Evolutionary conservation across 148 eudicot genomes (phyloP).

Genomic region (Dysphania ambrosioides): DNA sequence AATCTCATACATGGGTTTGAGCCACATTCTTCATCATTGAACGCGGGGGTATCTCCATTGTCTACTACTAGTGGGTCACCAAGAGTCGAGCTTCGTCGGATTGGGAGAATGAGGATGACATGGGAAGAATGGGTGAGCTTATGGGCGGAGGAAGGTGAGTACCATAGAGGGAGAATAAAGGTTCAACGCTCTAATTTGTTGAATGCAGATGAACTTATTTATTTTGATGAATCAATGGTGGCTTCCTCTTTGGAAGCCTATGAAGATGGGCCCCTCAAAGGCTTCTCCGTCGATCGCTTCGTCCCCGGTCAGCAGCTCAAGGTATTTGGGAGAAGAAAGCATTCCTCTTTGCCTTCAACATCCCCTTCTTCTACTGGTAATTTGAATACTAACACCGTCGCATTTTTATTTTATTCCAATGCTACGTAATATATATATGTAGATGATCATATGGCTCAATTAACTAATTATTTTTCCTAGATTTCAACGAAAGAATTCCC

Average conservation of each 20-base stretch:
- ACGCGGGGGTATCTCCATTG: neutral
- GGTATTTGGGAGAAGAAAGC: constrained; percentile 70
- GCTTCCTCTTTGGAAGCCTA: constrained; percentile 65
- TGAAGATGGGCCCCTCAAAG: constrained; percentile 63
- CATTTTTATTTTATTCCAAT: neutral
- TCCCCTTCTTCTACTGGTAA: constrained; percentile 8
- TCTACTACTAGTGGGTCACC: neutral
- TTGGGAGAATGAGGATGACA: constrained; percentile 65
- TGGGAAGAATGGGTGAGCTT: constrained; percentile 85
- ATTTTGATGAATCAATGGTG: constrained; percentile 74
- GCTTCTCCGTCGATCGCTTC: constrained; percentile 75
- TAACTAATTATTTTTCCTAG: constrained; percentile 23
- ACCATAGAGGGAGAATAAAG: constrained; percentile 59
- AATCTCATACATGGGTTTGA: constrained; percentile 47
- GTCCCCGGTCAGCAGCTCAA: constrained; percentile 68
- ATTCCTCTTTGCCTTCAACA: constrained; percentile 22
- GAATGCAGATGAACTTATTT: constrained; percentile 65
- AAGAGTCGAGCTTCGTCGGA: constrained; percentile 40
- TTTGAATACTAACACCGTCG: neutral
- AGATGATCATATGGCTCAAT: neutral
- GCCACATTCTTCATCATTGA: constrained; percentile 18
- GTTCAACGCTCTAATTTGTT: constrained; percentile 53
- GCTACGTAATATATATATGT: neutral
- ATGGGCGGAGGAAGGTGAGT: constrained; percentile 79
- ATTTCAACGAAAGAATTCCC: constrained; percentile 44